Percentiles rank a stretch among this genome's conserved stretches.
Evolutionary conservation across 352 stramenopile genomes (phyloP).

Genomic region (Globisporangium okanoganense): DNA sequence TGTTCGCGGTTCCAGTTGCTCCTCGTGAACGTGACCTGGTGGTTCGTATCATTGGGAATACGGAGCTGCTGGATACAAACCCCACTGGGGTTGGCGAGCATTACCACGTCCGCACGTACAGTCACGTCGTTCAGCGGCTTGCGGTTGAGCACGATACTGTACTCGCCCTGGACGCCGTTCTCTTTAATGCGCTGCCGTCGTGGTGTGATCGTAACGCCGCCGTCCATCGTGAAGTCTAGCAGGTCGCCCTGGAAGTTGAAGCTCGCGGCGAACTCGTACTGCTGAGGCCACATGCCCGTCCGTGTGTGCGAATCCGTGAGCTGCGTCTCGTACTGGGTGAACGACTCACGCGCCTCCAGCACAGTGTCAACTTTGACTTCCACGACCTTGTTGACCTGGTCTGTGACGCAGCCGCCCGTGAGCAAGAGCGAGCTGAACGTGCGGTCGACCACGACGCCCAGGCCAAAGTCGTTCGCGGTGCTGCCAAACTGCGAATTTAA

Average conservation of each 20-base stretch:
- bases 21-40: conserved; percentile 39
- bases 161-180: conserved; percentile 44
- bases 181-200: conserved; percentile 46
- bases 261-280: conserved; percentile 57
- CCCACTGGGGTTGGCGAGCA: conserved; percentile 22
- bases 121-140: conserved; percentile 47
- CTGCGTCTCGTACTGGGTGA: conserved; percentile 46
- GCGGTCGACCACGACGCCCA: conserved; percentile 44
- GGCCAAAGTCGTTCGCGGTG: conserved; percentile 53
- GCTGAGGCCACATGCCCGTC: conserved; percentile 10
- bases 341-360: conserved; percentile 35
- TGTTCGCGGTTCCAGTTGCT: conserved; percentile 73
- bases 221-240: conserved; percentile 68
- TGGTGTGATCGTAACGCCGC: conserved; percentile 51
- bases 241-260: conserved; percentile 53
- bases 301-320: conserved; percentile 42
- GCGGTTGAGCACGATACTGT: conserved; percentile 66
- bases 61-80: conserved; percentile 38
- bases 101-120: conserved; percentile 38
- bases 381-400: conserved; percentile 37
- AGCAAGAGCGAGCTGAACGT: conserved; percentile 52
- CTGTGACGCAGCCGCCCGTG: conserved; percentile 36
- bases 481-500: conserved; percentile 45
- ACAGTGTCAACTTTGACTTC: conserved; percentile 39
- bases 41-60: conserved; percentile 17